Percentiles rank a stretch among this genome's conserved stretches.
Evolutionary conservation across 768 basidiomycete species (phyloP).

Genomic region (Cystobasidium tubakii): DNA sequence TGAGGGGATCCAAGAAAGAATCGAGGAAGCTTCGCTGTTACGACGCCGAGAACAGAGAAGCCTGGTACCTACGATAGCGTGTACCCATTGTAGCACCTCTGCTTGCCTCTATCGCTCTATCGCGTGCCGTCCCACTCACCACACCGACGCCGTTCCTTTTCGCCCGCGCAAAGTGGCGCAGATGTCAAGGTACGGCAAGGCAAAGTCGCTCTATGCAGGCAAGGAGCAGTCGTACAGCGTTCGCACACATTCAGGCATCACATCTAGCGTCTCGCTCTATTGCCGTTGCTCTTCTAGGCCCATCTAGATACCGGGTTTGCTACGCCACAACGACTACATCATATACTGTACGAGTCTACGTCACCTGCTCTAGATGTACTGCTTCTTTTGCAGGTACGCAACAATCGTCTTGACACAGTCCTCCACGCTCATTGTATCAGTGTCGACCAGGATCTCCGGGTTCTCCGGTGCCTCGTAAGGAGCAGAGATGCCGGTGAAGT

Average conservation of each 20-base stretch:
- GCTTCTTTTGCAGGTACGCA: constrained; percentile 65
- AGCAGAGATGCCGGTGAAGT: constrained; percentile 95
- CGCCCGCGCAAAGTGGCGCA: no score
- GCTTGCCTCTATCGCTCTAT: not conserved
- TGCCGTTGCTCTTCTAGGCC: no score
- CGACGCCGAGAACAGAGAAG: not conserved
- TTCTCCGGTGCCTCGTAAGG: constrained; percentile 83
- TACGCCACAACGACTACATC: no score
- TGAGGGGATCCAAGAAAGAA: not conserved
- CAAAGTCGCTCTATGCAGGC: no score
- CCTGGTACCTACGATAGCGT: not conserved
- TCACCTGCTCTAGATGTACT: constrained; percentile 27
- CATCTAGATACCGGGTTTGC: no score
- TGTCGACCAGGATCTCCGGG: constrained; percentile 88
- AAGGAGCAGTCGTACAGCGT: no score
- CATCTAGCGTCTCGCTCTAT: no score
- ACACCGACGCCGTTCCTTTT: no score
- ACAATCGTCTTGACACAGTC: constrained; percentile 72
- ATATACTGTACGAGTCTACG: not conserved
- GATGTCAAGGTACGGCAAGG: no score
- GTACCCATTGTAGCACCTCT: not conserved
- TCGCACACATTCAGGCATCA: no score
- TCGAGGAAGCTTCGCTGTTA: not conserved
- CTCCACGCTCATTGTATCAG: constrained; percentile 68
- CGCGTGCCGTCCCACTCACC: not conserved